Conservation (phyloP, 1,284 basidiomycete genomes). For the Trichosporon coremiiforme region DNA sequence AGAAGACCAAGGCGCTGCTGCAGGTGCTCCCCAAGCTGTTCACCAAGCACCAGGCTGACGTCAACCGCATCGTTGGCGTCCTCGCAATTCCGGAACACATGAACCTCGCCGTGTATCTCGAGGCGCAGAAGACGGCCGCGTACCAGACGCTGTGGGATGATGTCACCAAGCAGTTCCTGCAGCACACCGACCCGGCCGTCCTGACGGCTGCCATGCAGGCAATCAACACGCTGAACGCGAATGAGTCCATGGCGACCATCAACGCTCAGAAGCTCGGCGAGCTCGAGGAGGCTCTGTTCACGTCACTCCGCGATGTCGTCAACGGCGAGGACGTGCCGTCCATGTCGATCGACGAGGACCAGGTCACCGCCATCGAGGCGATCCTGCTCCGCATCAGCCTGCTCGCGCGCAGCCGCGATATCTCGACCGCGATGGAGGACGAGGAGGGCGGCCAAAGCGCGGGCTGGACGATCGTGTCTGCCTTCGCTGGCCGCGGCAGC, state of each 20-base stretch:
- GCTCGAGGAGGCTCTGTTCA: conserved; percentile 81
- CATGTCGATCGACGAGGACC: conserved; percentile 73
- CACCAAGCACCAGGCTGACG: conserved; percentile 89
- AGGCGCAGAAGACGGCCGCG: conserved; percentile 85
- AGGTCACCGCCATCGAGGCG: conserved; percentile 70
- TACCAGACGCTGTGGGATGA: conserved; percentile 94
- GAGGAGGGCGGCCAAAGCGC: conserved; percentile 84
- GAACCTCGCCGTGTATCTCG: conserved; percentile 87
- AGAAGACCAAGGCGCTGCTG: conserved; percentile 82
- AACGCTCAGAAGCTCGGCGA: conserved; percentile 83
- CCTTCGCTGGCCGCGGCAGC: conserved; percentile 78
- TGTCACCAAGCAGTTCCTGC: conserved; percentile 84
- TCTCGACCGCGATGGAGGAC: conserved; percentile 79
- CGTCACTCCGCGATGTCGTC: conserved; percentile 73
- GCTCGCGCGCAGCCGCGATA: conserved; percentile 70
- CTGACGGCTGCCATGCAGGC: conserved; percentile 74
- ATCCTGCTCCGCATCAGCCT: conserved; percentile 73
- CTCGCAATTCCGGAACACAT: conserved; percentile 79
- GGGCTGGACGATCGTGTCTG: conserved; percentile 82
- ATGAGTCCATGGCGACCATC: conserved; percentile 71
- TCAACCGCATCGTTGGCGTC: conserved; percentile 76
- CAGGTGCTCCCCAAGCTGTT: conserved; percentile 84
- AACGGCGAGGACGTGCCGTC: conserved; percentile 77
- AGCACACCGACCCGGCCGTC: conserved; percentile 77
- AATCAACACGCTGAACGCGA: conserved; percentile 71